Conservation (phyloP, 106 monocot genomes). For the Amphibolis antarctica region DNA sequence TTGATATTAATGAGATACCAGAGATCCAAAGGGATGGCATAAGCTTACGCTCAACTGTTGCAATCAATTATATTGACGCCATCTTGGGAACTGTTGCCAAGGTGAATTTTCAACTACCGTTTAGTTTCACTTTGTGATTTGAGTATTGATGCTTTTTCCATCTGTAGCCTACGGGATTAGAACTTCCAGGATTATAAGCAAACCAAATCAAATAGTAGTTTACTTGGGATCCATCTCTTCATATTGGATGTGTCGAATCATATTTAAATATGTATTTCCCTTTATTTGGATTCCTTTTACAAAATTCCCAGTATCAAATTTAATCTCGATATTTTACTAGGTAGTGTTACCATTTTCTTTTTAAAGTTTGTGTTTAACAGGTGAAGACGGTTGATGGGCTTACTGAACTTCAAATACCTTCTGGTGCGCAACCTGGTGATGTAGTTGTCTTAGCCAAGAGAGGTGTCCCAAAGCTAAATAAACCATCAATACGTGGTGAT, state of each 20-base stretch:
- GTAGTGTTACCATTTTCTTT: slow-evolving; percentile 24
- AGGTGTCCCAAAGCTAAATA: slow-evolving; percentile 90
- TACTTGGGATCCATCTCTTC: too few relatives aligned
- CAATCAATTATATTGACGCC: slow-evolving; percentile 84
- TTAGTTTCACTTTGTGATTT: neutral
- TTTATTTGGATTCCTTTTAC: neutral
- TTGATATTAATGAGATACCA: slow-evolving; percentile 76
- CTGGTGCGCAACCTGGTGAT: slow-evolving; percentile 96
- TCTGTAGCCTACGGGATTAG: neutral
- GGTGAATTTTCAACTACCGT: slow-evolving; percentile 36
- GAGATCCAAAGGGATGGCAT: slow-evolving; percentile 91
- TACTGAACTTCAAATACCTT: slow-evolving; percentile 86
- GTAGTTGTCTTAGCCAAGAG: slow-evolving; percentile 66
- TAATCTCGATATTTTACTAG: neutral
- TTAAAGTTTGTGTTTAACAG: slow-evolving; percentile 48
- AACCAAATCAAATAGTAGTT: neutral
- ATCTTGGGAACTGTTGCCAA: slow-evolving; percentile 66
- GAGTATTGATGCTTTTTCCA: neutral
- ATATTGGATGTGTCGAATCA: too few relatives aligned
- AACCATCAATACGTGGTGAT: slow-evolving; percentile 92
- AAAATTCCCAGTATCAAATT: neutral
- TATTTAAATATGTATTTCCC: neutral
- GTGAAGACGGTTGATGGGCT: slow-evolving; percentile 89
- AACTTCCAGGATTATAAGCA: neutral
- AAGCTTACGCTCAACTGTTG: slow-evolving; percentile 62